These are phyloP conservation scores for Usnea hakonensis DNA, from an alignment of 495 filamentous ascomycete genomes.

Conservation along the genomic window DNA sequence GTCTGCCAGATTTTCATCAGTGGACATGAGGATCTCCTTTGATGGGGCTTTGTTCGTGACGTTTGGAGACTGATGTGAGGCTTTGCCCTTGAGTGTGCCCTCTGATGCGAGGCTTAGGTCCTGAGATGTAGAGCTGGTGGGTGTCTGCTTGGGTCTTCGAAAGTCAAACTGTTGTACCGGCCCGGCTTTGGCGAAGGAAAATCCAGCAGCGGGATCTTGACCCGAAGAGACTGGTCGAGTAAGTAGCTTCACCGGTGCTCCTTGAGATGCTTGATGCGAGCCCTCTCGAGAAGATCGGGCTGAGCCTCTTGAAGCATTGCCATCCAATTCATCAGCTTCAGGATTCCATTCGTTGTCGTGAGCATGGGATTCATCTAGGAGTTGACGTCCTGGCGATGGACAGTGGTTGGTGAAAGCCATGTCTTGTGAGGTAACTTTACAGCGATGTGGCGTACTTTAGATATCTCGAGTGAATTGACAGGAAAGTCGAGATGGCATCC, in stretches of 20 bases:
- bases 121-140: background rate
- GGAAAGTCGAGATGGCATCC: no score
- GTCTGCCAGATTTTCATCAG: background rate
- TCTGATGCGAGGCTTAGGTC: background rate
- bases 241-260: conserved; percentile 5
- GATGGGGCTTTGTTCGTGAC: background rate
- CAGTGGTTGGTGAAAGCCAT: background rate
- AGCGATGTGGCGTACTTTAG: no score
- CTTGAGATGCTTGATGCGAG: background rate
- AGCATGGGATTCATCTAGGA: background rate
- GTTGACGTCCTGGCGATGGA: background rate
- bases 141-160: background rate
- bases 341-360: background rate
- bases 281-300: background rate
- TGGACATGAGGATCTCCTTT: background rate
- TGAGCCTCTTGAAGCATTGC: background rate
- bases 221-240: conserved; percentile 13
- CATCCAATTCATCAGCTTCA: background rate
- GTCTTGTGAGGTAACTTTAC: background rate
- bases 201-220: conserved; percentile 11
- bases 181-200: conserved; percentile 12
- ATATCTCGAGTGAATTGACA: no score
- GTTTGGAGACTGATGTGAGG: background rate
- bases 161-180: conserved; percentile 1
- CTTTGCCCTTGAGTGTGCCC: background rate